Evolutionary conservation across 345 rosid species (phyloP), one percentile per base, ranked within the genome.

Genomic region (Boechera stricta): DNA sequence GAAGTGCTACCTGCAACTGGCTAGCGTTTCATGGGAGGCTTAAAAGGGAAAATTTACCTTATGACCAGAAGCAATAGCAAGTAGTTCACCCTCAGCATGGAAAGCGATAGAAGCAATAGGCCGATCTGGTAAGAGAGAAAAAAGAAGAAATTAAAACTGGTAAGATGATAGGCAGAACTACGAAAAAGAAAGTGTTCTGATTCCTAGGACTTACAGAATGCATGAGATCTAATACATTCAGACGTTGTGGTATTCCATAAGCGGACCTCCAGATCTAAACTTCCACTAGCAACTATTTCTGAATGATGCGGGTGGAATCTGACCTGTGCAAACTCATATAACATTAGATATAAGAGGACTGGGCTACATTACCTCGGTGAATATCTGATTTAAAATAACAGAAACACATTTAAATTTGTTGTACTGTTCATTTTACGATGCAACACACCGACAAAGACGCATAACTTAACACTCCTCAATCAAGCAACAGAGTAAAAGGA

Each of bases 51-150:
- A 64, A 45, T 62, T 48, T 65, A 88, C 93, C 93, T 90, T 90
- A 86, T 90, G 96, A 71, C 96, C 96, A 15, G 91, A 88, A 70
- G 93, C 91, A 78, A 90, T 91, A 39, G 96, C 91, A 48, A 90
- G 91, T 65, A 90, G 57, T 69, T 88, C 93, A 42, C 96, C 93
- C 74, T 82, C 90, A 11, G 93, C 93, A 69, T 90, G 96, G 75
- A 90, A 90, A 77, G 96, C 93, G 76, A 90, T 88, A 33, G 93
- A 90, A 82, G 96, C 96, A 81, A 90, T 90, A 24, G 93, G 96
- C 49, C 93, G 90, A 81, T 77, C 96, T 90, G 78, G 70, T 53
- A 44, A 69, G 41, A 45, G 58, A 53, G 42, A 41, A 6, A 31
- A 36, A 61, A 36, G 33, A 73, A 39, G n/a, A 26, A 26, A 24